Conservation (phyloP, 2,329 filamentous ascomycete genomes). For the Beauveria bassiana region DNA sequence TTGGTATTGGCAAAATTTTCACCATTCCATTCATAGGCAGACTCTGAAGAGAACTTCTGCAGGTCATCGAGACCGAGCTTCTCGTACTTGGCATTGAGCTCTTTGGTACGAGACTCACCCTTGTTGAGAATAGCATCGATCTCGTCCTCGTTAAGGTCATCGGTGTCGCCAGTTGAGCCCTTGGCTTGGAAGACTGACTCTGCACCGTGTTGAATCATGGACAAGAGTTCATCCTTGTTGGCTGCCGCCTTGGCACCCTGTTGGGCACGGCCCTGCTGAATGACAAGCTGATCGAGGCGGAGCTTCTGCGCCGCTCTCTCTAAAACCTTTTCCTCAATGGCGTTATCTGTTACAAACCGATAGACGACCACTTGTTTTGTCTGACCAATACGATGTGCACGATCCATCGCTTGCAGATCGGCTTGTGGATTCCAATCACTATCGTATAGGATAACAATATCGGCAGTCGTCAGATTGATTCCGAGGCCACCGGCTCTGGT, state of each 20-base stretch:
- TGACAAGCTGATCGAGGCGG: constrained; percentile 91
- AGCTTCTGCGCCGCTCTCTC: constrained; percentile 95
- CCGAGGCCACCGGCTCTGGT: constrained; percentile 92
- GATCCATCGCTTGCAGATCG: constrained; percentile 97
- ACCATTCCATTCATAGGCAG: constrained; percentile 98
- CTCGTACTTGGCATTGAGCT: constrained; percentile 90
- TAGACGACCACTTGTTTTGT: constrained; percentile 97
- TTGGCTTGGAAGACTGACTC: constrained; percentile 82
- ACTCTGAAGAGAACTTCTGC: constrained; percentile 96
- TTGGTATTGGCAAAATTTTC: constrained; percentile 89
- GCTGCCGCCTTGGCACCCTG: constrained; percentile 83
- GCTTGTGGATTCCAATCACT: constrained; percentile 99
- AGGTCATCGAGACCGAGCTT: constrained; percentile 94
- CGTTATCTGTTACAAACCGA: constrained; percentile 94
- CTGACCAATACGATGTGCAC: constrained; percentile 95
- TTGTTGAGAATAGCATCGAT: constrained; percentile 82
- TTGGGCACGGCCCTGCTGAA: constrained; percentile 93
- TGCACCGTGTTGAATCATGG: constrained; percentile 99
- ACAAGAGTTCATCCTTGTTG: constrained; percentile 91
- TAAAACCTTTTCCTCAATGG: constrained; percentile 96
- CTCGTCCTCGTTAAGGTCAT: constrained; percentile 72
- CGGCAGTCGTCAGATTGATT: constrained; percentile 91
- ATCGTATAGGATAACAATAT: constrained; percentile 94
- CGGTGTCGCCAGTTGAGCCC: constrained; percentile 54
- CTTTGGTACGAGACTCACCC: constrained; percentile 81